phyloP scores from a whole-genome alignment of 129 eudicot genomes.

The Saussurea involucrata region DNA sequence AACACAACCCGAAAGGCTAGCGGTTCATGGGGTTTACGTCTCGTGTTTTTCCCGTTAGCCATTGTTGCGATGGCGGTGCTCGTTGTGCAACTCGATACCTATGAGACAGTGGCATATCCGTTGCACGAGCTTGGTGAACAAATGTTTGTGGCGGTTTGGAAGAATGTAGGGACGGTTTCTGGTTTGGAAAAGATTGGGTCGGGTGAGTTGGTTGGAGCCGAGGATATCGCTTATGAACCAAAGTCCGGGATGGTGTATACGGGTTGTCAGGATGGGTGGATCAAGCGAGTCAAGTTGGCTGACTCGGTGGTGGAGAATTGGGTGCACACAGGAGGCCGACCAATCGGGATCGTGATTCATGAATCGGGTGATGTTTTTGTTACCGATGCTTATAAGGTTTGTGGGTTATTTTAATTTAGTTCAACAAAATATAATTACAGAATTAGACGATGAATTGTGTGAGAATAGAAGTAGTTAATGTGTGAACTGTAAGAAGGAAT shows the following conservation, averaged over 20 bases:
- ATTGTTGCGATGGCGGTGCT: background rate
- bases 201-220: constrained; percentile 55
- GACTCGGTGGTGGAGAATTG: constrained; percentile 53
- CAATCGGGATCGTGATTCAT: constrained; percentile 59
- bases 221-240: constrained; percentile 59
- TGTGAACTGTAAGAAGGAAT: too few species aligned
- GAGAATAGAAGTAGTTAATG: too few species aligned
- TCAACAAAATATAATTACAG: too few species aligned
- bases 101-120: constrained; percentile 58
- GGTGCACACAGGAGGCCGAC: constrained; percentile 85
- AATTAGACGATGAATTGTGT: too few species aligned
- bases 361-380: constrained; percentile 46
- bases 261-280: constrained; percentile 81
- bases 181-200: constrained; percentile 51
- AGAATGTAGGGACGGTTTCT: constrained; percentile 36
- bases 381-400: constrained; percentile 64
- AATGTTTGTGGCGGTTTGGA: constrained; percentile 18
- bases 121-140: constrained; percentile 28
- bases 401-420: background rate
- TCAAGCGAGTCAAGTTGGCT: constrained; percentile 46
- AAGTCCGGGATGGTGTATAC: constrained; percentile 45
- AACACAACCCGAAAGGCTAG: background rate
- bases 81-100: constrained; percentile 47
- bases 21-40: constrained; percentile 9
- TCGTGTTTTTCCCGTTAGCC: constrained; percentile 4